Percentiles rank a stretch among this genome's conserved stretches.
Conservation (phyloP, 2,329 filamentous ascomycete species). For the Pseudopithomyces chartarum region DNA sequence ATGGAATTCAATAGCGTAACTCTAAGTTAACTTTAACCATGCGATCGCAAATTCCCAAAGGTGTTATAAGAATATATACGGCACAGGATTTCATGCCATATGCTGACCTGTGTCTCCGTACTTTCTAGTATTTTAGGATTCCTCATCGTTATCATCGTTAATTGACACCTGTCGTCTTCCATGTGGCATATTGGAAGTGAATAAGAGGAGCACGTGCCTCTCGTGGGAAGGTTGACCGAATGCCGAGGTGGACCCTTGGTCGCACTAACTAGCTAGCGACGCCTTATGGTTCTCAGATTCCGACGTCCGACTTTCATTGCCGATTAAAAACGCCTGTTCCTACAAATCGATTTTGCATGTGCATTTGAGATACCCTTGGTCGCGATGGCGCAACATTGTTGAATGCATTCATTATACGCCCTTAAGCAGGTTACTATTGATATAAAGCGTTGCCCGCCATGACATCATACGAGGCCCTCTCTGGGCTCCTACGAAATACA, state of each 20-base stretch:
- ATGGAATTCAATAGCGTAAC: too few species aligned
- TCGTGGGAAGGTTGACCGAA: background rate
- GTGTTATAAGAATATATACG: too few species aligned
- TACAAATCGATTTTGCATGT: background rate
- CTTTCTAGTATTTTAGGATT: too few species aligned
- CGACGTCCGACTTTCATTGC: background rate
- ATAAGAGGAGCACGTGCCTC: background rate
- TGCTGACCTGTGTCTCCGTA: too few species aligned
- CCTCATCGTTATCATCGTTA: too few species aligned
- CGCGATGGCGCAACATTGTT: slow-evolving; percentile 10
- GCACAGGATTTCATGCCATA: too few species aligned
- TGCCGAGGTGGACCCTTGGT: background rate
- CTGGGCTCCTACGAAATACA: slow-evolving; percentile 29
- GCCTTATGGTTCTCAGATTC: background rate
- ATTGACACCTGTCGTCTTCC: too few species aligned
- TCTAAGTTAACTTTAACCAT: too few species aligned
- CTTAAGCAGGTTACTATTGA: background rate
- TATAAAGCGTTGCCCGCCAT: slow-evolving; percentile 21
- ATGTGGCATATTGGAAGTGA: background rate
- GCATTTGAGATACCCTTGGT: slow-evolving; percentile 2
- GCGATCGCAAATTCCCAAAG: too few species aligned
- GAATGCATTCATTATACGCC: slow-evolving; percentile 2
- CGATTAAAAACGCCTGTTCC: background rate
- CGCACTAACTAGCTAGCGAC: background rate
- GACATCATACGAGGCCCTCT: slow-evolving; percentile 42